phyloP scores from a whole-genome alignment of 306 rosid species.

The Medicago arabica region DNA sequence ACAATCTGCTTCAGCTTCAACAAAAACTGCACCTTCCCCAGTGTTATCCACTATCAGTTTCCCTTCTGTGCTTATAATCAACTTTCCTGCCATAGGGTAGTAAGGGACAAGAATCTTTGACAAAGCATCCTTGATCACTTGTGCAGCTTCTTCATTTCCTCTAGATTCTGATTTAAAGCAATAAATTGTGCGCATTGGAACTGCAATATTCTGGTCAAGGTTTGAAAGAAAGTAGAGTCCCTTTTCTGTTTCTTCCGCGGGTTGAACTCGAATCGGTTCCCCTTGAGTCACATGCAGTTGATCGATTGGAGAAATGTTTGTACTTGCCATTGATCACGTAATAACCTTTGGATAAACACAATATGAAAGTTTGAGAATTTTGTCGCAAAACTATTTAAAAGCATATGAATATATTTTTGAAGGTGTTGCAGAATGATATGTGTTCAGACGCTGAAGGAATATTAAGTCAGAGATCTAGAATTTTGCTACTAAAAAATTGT shows the following conservation, averaged over 20 bases:
- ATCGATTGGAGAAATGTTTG: conserved; percentile 15
- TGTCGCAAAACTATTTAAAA: too few relatives aligned
- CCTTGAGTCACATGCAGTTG: conserved; percentile 57
- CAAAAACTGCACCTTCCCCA: conserved; percentile 82
- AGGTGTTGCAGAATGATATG: neutral
- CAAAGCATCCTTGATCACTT: conserved; percentile 59
- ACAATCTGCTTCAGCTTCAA: conserved; percentile 83
- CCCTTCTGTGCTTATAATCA: conserved; percentile 65
- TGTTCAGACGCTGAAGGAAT: neutral
- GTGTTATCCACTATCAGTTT: conserved; percentile 79
- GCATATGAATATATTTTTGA: too few relatives aligned
- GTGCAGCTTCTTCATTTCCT: conserved; percentile 65
- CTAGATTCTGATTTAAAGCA: conserved; percentile 59
- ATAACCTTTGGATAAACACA: conserved; percentile 15
- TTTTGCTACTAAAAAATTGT: too few relatives aligned
- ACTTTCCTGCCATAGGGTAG: conserved; percentile 71
- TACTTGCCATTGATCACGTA: conserved; percentile 49
- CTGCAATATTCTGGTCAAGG: conserved; percentile 82
- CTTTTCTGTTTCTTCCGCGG: conserved; percentile 63
- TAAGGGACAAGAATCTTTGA: conserved; percentile 73
- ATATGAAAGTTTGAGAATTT: neutral
- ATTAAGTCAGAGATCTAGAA: too few relatives aligned
- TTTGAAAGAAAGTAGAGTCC: conserved; percentile 69
- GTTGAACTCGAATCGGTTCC: conserved; percentile 60
- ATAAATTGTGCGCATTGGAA: conserved; percentile 63